phyloP scores from a whole-genome alignment of 1,139 yeast species.

The Meyerozyma athensensis region DNA sequence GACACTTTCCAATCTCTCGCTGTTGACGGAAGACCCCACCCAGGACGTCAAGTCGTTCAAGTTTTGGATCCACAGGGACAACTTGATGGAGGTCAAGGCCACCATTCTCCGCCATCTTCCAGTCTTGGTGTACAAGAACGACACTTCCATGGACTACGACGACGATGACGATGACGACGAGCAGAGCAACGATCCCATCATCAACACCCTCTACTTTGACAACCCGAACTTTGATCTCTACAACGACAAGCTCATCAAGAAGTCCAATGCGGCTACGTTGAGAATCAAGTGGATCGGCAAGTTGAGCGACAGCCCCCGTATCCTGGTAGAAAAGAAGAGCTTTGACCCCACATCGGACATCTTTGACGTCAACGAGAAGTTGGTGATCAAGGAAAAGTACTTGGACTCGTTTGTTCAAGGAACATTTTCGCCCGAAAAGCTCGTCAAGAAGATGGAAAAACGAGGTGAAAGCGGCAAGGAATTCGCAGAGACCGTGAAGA shows the following conservation, averaged over 20 bases:
- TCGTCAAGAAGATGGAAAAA: slow-evolving; percentile 22
- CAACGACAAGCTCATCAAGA: slow-evolving; percentile 73
- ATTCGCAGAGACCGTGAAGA: slow-evolving; percentile 51
- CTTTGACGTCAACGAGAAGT: slow-evolving; percentile 52
- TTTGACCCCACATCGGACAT: slow-evolving; percentile 54
- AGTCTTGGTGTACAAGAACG: slow-evolving; percentile 68
- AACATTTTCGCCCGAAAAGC: slow-evolving; percentile 42
- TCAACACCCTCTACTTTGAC: slow-evolving; percentile 86
- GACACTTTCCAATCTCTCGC: slow-evolving; percentile 38
- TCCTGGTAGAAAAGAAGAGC: slow-evolving; percentile 75
- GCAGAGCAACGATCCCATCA: slow-evolving; percentile 61
- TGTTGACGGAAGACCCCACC: slow-evolving; percentile 41
- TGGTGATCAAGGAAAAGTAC: slow-evolving; percentile 75
- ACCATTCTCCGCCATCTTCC: slow-evolving; percentile 91
- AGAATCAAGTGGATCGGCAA: slow-evolving; percentile 92
- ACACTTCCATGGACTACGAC: slow-evolving; percentile 20
- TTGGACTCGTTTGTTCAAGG: slow-evolving; percentile 54
- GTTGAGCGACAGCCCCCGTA: slow-evolving; percentile 68
- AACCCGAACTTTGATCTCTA: slow-evolving; percentile 78
- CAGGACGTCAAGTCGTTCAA: slow-evolving; percentile 72
- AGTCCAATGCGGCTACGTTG: slow-evolving; percentile 66
- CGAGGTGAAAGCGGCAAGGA: slow-evolving; percentile 45
- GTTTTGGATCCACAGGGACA: slow-evolving; percentile 96
- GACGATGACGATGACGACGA: slow-evolving; percentile 13
- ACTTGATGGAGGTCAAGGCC: slow-evolving; percentile 94